Base-by-base conservation (phyloP, 2,329 filamentous ascomycete species). In the Xylariaceae sp. region DNA sequence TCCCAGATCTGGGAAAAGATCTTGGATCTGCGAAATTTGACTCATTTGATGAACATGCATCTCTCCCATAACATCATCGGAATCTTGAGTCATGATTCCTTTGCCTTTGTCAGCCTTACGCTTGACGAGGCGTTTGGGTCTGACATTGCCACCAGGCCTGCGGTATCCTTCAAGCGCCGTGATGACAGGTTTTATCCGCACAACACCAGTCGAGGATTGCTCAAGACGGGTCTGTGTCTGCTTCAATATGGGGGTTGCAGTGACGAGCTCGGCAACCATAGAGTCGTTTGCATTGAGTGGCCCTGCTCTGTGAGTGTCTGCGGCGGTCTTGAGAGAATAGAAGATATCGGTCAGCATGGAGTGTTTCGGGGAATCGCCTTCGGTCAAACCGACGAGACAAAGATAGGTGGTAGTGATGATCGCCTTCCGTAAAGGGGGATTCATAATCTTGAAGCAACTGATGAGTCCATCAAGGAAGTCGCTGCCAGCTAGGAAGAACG, bases 1-100 rank as follows among this genome's bases (percentile, higher is more conserved):
- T 5, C 92, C 91, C 10, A 97, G 75, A 56, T 96, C 84, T 0
- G 93, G 90, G 64, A 97, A 97, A 0, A 97, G 76, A 65, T 99
- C 93, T 66, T 96, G 91, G n/a, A 99, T 80, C 67, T 95, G 90
- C 0, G 88, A 88, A 47, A 97, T 84, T 45, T 93, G 82, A 61
- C 88, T 92, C 82, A 95, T 87, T 40, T 79, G 85, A 69, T 96
- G 90, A 18, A 93, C 74, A 63, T 94, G 89, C 33, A 92, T 74
- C 41, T 80, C 75, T 2, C 68, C 69, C 6, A 71, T 63, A 6
- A 65, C 57, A 6, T 78, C 73, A 7, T 69, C 66, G 3, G 69
- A 65, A 42, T 72, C 69, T 38, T 68, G 64, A 2, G 52, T 52
- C 51, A 70, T 72, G 12, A 70, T 67, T 2, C 72, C 75, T 65